Base-by-base conservation (phyloP, 257 asterid species). In the Asclepias syriaca region DNA sequence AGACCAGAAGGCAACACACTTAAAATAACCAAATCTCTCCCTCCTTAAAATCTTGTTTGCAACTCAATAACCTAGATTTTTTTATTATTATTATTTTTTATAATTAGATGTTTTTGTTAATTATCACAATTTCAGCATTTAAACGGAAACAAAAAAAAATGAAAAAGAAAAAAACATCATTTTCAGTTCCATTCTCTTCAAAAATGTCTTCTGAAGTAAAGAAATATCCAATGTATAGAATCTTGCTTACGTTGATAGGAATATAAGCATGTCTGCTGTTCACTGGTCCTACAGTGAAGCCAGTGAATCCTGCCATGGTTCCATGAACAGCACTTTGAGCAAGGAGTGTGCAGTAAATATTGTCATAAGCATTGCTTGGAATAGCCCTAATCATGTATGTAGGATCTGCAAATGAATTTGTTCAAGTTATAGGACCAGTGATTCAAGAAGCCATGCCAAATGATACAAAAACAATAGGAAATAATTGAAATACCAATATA, bases 331-430 rank as follows among this genome's bases (percentile, higher is more conserved):
- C 98, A 79, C 88, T 93, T 59, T 93, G 96, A 71, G 98, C 96
- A 78, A 93, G 96, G 85, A 93, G 98, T 40, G 98, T 87, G 87
- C 98, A 93, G 81, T 93, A 93, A 77, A 93, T 84, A 81, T 93
- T 93, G 78, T 93, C 98, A 18, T 96, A 93, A 74, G 96, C 98
- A 77, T 91, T 91, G 82, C 98, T 93, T 12, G 97, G 97, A 80
- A 93, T 83, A 48, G 98, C 98, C 74, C 98, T 89, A 77, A 93
- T 91, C 97, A 93, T 93, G 85, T 93, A 93, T 8, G 97, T 93
- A 19, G 98, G 98, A 76, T 93, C 98, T 93, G 92, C 79, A 81
- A 68, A 74, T 69, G 60, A 50, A 69, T 22, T 67, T 63, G 75
- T 69, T 39, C 58, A 56, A 50, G 60, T 50, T 19, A 37, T 53